Base-by-base conservation (phyloP, 2,329 filamentous ascomycete genomes). In the Pseudogymnoascus sp. region DNA sequence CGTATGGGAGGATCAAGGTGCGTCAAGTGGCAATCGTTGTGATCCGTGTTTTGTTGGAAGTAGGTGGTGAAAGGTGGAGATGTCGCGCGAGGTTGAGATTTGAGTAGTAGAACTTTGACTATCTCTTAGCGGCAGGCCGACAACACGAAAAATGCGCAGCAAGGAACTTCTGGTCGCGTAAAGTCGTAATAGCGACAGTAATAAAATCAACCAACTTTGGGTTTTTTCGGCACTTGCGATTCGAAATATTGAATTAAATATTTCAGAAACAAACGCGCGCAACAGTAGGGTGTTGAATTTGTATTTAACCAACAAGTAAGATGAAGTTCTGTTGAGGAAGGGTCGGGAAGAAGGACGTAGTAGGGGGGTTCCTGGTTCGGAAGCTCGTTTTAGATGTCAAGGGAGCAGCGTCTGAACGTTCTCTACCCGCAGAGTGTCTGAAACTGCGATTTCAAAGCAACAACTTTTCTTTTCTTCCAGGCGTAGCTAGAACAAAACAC, bases 21-120 rank as follows among this genome's bases (percentile, higher is more conserved):
- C 52, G 27, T 58, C 33, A 31, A 36, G n/a, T 18, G 52, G 18
- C 52, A 36, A 33, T 58, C 33, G 52, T 58, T 25, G 27, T 58
- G 52, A 58, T 45, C 52, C 33, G 27, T 58, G 52, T 58, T 31
- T 31, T 58, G 52, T 58, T 58, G 52, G 18, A 58, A 31, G 27
- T 33, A 18, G 27, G 52, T 58, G 33, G 52, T 58, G 45, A 31
- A 33, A 58, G 33, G 52, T 58, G 27, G 52, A 58, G 52, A 33
- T 58, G 52, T 58, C 52, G 52, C 40, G 40, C 52, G 52, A 58
- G 52, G 52, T 58, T 58, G 29, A 58, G 52, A 58, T 58, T 58
- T 58, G 40, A 45, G 40, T 45, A 58, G 18, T 25, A 58, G 52
- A 58, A 58, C 52, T 58, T 58, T 58, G 52, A 58, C 52, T 58